A percentile compares a stretch with the other conserved stretches of the same genome.
These are phyloP conservation scores for Cutaneotrichosporon daszewskae DNA, from an alignment of 1,284 basidiomycete genomes.

Conservation along the genomic window DNA sequence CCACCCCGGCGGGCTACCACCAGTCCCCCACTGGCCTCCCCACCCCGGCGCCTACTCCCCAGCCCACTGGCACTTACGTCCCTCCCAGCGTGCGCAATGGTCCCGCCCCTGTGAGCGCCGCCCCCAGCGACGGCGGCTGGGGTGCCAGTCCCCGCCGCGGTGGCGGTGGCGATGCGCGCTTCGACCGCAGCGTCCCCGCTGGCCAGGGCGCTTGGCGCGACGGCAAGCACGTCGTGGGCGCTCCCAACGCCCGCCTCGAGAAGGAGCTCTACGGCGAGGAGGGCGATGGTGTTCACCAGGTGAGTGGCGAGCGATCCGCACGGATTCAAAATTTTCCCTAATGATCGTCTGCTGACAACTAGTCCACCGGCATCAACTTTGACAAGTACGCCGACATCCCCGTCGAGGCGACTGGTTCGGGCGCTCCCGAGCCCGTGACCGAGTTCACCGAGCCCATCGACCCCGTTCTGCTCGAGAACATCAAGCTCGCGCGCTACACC, in stretches of 20 bases:
- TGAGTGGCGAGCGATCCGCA: conserved; percentile 20
- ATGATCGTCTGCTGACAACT: conserved; percentile 48
- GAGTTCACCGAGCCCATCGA: conserved; percentile 91
- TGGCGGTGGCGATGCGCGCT: conserved; percentile 50
- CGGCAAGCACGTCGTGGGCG: conserved; percentile 74
- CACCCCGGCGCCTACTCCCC: conserved; percentile 41
- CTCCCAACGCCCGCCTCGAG: conserved; percentile 78
- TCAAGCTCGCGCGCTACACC: conserved; percentile 83
- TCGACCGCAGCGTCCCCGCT: conserved; percentile 48
- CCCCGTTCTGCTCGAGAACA: conserved; percentile 91
- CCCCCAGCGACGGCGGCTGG: conserved; percentile 50
- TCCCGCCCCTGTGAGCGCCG: conserved; percentile 21
- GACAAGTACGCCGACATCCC: conserved; percentile 99
- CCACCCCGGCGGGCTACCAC: conserved; percentile 30
- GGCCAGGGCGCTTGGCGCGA: conserved; percentile 85
- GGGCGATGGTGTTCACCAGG: conserved; percentile 59
- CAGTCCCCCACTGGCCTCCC: conserved; percentile 38
- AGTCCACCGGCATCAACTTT: conserved; percentile 98
- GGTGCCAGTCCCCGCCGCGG: conserved; percentile 48
- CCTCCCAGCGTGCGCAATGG: conserved; percentile 52
- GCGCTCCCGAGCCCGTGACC: conserved; percentile 86
- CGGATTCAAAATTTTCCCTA: conserved; percentile 3
- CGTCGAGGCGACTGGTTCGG: conserved; percentile 93
- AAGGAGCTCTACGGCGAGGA: conserved; percentile 93
- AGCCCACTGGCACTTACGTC: conserved; percentile 51